Conservation (phyloP, 352 stramenopile genomes). For the Globisporangium solare region DNA sequence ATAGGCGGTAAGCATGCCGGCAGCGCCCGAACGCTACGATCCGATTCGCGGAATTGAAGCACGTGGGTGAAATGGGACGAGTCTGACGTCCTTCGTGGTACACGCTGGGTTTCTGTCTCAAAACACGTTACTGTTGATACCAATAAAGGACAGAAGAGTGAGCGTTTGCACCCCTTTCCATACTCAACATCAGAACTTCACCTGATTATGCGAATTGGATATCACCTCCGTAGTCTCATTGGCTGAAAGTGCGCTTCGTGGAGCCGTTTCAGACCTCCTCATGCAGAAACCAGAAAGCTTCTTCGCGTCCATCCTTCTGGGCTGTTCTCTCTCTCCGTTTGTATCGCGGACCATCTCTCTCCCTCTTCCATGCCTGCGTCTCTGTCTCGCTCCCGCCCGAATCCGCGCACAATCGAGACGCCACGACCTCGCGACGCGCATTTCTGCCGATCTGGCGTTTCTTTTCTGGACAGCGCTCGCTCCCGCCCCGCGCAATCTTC, state of each 20-base stretch:
- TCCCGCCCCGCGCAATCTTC: neutral
- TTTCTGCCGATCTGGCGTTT: no score
- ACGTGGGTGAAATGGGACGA: neutral
- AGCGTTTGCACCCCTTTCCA: neutral
- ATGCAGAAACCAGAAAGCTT: neutral
- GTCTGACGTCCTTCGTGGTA: neutral
- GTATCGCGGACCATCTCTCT: neutral
- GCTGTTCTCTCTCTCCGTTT: neutral
- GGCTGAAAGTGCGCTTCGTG: neutral
- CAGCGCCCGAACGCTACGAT: no score
- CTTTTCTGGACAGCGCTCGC: no score
- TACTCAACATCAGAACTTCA: neutral
- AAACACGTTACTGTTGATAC: neutral
- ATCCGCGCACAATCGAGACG: no score
- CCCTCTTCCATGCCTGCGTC: neutral
- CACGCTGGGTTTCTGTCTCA: neutral
- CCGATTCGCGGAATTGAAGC: neutral
- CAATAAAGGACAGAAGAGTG: no score
- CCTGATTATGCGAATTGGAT: neutral
- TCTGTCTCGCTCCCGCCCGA: no score
- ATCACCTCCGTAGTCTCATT: neutral
- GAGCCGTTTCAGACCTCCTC: neutral
- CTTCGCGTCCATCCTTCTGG: neutral
- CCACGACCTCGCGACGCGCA: no score
- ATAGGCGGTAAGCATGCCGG: neutral